phyloP scores from a whole-genome alignment of 2,329 filamentous ascomycete genomes.

The Microthyrium microscopicum region DNA sequence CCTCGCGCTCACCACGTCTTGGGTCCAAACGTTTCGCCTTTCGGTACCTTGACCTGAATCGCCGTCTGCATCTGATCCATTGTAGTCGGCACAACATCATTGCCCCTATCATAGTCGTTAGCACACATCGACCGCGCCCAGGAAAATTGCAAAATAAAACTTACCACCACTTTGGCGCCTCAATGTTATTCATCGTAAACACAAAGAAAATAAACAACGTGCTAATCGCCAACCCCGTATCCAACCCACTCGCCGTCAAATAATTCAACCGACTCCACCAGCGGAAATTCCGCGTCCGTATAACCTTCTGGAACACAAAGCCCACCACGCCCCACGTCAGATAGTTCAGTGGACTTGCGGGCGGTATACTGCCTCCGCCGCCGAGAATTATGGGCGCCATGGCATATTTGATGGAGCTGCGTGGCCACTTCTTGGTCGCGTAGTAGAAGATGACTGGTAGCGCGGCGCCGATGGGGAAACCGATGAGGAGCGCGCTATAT shows the following conservation, averaged over 20 bases:
- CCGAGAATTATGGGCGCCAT: constrained; percentile 50
- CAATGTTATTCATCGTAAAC: constrained; percentile 13
- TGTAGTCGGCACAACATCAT: constrained; percentile 5
- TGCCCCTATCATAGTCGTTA: constrained; percentile 4
- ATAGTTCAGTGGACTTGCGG: constrained; percentile 17
- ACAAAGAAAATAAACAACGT: constrained; percentile 16
- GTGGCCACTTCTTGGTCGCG: constrained; percentile 34
- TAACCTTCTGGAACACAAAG: constrained; percentile 14
- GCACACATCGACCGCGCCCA: not conserved
- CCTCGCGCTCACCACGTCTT: constrained; percentile 4
- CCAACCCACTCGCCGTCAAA: constrained; percentile 11
- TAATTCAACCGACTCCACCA: constrained; percentile 14
- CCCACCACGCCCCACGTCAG: constrained; percentile 15
- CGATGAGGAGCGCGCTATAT: constrained; percentile 42
- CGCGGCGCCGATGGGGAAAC: constrained; percentile 41
- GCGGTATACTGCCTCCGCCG: constrained; percentile 40
- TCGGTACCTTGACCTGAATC: constrained; percentile 2
- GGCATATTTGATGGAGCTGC: constrained; percentile 30
- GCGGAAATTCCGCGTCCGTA: constrained; percentile 11
- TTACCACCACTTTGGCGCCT: constrained; percentile 16
- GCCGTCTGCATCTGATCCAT: constrained; percentile 7
- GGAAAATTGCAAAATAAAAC: not conserved
- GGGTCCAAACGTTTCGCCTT: constrained; percentile 5
- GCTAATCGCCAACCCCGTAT: constrained; percentile 14
- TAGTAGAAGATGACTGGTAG: constrained; percentile 37